A percentile compares a stretch with the other conserved stretches of the same genome.
Conservation (phyloP, 192 early-diverging fungal species). For the Backusella tarrabulga region DNA sequence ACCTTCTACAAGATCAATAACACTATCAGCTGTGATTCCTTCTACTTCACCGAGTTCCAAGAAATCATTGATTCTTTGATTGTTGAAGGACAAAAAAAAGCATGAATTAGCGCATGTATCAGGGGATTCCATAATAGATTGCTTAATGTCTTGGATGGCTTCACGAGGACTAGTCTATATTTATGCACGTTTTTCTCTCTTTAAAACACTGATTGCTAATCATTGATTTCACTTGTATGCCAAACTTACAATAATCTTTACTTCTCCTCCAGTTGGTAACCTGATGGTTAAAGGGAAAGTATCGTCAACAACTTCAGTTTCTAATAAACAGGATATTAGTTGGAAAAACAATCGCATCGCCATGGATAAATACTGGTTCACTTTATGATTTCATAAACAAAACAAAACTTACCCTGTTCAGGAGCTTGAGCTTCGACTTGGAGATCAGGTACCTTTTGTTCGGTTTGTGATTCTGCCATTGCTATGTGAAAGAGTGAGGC, state of each 20-base stretch:
- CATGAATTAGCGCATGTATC: conserved; percentile 87
- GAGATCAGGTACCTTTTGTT: conserved; percentile 4
- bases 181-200: neutral
- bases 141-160: conserved; percentile 84
- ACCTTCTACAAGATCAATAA: conserved; percentile 69
- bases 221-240: neutral
- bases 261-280: conserved; percentile 42
- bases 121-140: conserved; percentile 83
- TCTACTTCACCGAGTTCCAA: conserved; percentile 71
- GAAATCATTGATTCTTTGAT: conserved; percentile 73
- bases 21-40: conserved; percentile 61
- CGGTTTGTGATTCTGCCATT: neutral
- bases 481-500: neutral
- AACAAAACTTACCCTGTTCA: conserved; percentile 1
- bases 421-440: neutral
- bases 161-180: conserved; percentile 66
- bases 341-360: neutral
- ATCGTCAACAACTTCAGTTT: conserved; percentile 37
- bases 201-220: neutral
- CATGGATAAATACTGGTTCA: neutral
- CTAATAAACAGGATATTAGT: neutral
- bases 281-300: conserved; percentile 54
- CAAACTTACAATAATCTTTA: conserved; percentile 48
- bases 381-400: neutral
- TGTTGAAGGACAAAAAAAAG: conserved; percentile 81